These are phyloP conservation scores for Niveomyces coronatus DNA, from an alignment of 2,329 filamentous ascomycete genomes.

Conservation along the genomic window DNA sequence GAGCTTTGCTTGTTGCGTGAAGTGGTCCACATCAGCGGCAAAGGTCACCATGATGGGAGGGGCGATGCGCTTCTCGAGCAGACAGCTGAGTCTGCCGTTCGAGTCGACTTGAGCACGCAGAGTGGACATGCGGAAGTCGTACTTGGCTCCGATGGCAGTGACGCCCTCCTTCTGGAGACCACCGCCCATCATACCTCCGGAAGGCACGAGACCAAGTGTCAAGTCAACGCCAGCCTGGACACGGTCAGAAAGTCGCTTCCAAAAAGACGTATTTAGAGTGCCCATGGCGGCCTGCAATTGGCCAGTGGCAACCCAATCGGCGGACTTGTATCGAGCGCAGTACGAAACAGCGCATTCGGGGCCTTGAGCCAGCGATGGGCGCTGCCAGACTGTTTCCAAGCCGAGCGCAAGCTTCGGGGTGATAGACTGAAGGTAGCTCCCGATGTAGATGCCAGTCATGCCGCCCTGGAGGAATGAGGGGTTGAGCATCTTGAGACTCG, in stretches of 20 bases:
- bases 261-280: slow-evolving; percentile 83
- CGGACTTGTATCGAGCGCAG: slow-evolving; percentile 79
- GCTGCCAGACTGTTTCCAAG: slow-evolving; percentile 90
- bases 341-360: slow-evolving; percentile 91
- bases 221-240: slow-evolving; percentile 94
- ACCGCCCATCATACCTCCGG: slow-evolving; percentile 61
- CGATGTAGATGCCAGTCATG: slow-evolving; percentile 89
- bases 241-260: slow-evolving; percentile 84
- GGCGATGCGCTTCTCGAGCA: slow-evolving; percentile 92
- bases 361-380: slow-evolving; percentile 68
- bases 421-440: slow-evolving; percentile 87
- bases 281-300: slow-evolving; percentile 78
- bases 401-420: slow-evolving; percentile 81
- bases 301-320: slow-evolving; percentile 86
- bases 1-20: slow-evolving; percentile 91
- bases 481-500: slow-evolving; percentile 87
- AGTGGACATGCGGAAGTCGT: slow-evolving; percentile 91
- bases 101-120: slow-evolving; percentile 96
- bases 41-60: slow-evolving; percentile 90
- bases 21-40: slow-evolving; percentile 92
- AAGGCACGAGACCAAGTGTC: slow-evolving; percentile 70
- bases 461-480: slow-evolving; percentile 89
- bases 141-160: slow-evolving; percentile 89
- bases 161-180: slow-evolving; percentile 74
- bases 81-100: slow-evolving; percentile 81